Base-by-base conservation (phyloP, 2,329 filamentous ascomycete genomes). In the Claviceps capensis region DNA sequence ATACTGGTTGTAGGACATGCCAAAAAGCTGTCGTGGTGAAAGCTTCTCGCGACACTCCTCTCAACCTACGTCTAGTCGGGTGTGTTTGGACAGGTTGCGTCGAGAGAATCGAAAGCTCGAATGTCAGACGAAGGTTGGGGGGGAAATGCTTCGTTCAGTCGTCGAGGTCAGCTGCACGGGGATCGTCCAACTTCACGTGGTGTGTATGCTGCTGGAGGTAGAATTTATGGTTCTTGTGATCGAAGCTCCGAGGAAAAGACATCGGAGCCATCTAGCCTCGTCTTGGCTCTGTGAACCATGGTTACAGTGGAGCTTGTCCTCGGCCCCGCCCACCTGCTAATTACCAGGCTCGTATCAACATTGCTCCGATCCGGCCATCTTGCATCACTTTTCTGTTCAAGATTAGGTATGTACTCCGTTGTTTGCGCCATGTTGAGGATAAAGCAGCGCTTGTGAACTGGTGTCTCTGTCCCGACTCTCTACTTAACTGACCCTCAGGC, bases 1-100 rank as follows among this genome's bases (percentile, higher is more conserved):
- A 56, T 81, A 81, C n/a, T 75, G 77, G 61, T 81, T 79, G 65
- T 80, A 81, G 17, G 78, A 69, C 78, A 81, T 81, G 54, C 44
- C 54, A 51, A 50, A 50, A 50, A 51, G 51, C 17, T 40, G 52
- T 30, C 16, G 52, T 22, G 36, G 42, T 30, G 8, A 19, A 23
- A 30, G 16, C 19, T 46, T 19, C 47, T 23, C 17, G 26, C 26
- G 26, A 30, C 26, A 30, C 26, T 47, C 30, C 22, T 23, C n/a
- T 19, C 3, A 11, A 14, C 17, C 5, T 30, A 42, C 22, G 26
- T 37, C 40, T n/a, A 30, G 14, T 34, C 6, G 43, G 2, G 7
- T 5, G 26, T 37, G 11, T 36, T n/a, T n/a, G 17, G n/a, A 42
- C 37, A 22, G 13, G 14, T 44, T 44, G 40, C 26, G 42, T 16